phyloP scores from a whole-genome alignment of 1,284 basidiomycete species.

The Papiliotrema nemorosa region DNA sequence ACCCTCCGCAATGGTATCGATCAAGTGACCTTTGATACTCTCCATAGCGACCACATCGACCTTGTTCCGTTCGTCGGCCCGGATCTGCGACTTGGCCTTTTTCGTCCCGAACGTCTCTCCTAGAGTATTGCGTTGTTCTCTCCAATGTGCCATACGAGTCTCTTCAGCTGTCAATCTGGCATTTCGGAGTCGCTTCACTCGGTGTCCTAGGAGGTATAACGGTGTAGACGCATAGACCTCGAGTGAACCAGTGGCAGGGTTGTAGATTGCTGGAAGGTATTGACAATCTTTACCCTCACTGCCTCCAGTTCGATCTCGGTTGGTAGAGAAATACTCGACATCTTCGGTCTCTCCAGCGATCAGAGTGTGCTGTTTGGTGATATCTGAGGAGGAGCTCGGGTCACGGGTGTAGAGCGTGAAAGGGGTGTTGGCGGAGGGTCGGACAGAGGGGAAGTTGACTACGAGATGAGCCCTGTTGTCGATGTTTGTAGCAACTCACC shows the following conservation, averaged over 20 bases:
- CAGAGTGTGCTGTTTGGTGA: slow-evolving; percentile 55
- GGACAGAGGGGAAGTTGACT: slow-evolving; percentile 73
- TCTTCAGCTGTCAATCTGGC: slow-evolving; percentile 31
- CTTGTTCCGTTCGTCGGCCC: slow-evolving; percentile 76
- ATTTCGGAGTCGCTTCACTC: slow-evolving; percentile 72
- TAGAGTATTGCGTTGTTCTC: slow-evolving; percentile 67
- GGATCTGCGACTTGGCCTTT: slow-evolving; percentile 81
- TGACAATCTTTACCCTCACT: slow-evolving; percentile 53
- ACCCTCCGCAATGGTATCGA: slow-evolving; percentile 65
- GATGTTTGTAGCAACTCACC: not conserved
- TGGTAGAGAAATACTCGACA: slow-evolving; percentile 59
- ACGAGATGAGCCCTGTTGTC: not conserved
- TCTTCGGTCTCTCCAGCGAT: slow-evolving; percentile 69
- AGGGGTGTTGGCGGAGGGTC: slow-evolving; percentile 59
- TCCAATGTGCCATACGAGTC: slow-evolving; percentile 55
- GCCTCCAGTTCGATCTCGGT: slow-evolving; percentile 49
- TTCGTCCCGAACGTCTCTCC: slow-evolving; percentile 90
- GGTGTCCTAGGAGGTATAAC: slow-evolving; percentile 69
- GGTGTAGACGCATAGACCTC: slow-evolving; percentile 63
- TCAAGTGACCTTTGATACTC: slow-evolving; percentile 69
- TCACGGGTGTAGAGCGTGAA: slow-evolving; percentile 63
- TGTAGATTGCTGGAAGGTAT: slow-evolving; percentile 53
- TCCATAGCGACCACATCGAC: slow-evolving; percentile 82
- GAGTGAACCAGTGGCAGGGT: slow-evolving; percentile 66
- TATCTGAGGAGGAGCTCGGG: slow-evolving; percentile 42